phyloP scores from a whole-genome alignment of 1,139 yeast genomes.

The Hyphopichia buzzinii region DNA sequence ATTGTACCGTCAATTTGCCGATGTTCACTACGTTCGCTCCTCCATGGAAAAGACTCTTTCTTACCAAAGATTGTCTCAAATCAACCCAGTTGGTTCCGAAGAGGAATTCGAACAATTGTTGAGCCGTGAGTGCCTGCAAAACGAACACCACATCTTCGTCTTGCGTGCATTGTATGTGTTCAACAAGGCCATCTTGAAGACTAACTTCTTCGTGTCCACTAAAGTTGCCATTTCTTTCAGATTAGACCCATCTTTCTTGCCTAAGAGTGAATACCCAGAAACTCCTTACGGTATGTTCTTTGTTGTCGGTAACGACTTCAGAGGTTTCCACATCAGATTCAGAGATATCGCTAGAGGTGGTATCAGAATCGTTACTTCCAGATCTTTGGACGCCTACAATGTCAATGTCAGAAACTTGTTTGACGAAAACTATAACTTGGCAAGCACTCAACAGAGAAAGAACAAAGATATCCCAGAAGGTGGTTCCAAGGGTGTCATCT shows the following conservation, averaged over 20 bases:
- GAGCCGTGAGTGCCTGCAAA: slow-evolving; percentile 72
- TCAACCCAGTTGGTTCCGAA: slow-evolving; percentile 72
- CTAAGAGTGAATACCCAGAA: slow-evolving; percentile 83
- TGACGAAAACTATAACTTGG: slow-evolving; percentile 95
- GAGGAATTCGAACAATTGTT: slow-evolving; percentile 72
- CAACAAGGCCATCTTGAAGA: slow-evolving; percentile 85
- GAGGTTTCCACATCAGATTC: slow-evolving; percentile 97
- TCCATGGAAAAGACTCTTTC: slow-evolving; percentile 80
- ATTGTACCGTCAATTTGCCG: slow-evolving; percentile 90
- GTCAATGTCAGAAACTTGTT: slow-evolving; percentile 84
- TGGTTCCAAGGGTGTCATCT: slow-evolving; percentile 95
- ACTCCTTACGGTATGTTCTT: slow-evolving; percentile 93
- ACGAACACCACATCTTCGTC: slow-evolving; percentile 75
- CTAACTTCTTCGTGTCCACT: slow-evolving; percentile 91
- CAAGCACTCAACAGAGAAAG: slow-evolving; percentile 93
- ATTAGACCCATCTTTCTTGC: slow-evolving; percentile 82
- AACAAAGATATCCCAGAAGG: slow-evolving; percentile 99
- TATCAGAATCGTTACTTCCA: slow-evolving; percentile 88
- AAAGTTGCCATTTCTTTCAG: slow-evolving; percentile 95
- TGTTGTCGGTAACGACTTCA: slow-evolving; percentile 92
- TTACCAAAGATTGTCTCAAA: slow-evolving; percentile 79
- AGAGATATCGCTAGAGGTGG: slow-evolving; percentile 99
- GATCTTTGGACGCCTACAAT: slow-evolving; percentile 82
- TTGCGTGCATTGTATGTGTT: slow-evolving; percentile 79
- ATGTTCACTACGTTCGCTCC: slow-evolving; percentile 77